These are phyloP conservation scores for Ustilago curta DNA, from an alignment of 1,284 basidiomycete species.

Conservation along the genomic window DNA sequence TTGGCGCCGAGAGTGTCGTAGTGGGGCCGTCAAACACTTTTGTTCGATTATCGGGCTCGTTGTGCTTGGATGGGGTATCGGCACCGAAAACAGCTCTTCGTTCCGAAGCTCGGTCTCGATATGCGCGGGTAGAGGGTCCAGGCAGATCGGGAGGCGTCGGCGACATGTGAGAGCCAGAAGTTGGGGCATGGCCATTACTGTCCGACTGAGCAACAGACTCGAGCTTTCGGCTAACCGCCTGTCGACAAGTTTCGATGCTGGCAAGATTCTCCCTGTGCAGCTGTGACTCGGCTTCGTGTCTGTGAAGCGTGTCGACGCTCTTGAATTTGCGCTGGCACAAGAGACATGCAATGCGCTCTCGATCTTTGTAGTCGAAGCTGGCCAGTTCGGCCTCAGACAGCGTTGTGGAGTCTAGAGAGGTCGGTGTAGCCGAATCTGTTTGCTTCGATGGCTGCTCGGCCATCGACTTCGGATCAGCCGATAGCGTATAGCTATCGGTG, in stretches of 20 bases:
- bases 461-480: conserved; percentile 4
- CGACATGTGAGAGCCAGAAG: not conserved
- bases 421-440: not conserved
- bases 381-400: conserved; percentile 19
- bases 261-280: conserved; percentile 44
- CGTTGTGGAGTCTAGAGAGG: not conserved
- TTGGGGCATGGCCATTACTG: not conserved
- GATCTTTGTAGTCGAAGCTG: conserved; percentile 41
- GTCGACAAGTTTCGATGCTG: conserved; percentile 24
- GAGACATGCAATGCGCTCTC: conserved; percentile 40
- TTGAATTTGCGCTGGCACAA: conserved; percentile 54
- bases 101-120: conserved; percentile 51
- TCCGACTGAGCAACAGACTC: not conserved
- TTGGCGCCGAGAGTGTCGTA: not conserved
- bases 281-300: conserved; percentile 37
- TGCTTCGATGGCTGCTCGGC: not conserved
- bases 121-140: not conserved
- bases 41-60: not conserved
- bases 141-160: not conserved
- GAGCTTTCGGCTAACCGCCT: conserved; percentile 28
- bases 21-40: conserved; percentile 32
- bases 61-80: conserved; percentile 14
- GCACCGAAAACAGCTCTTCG: conserved; percentile 51
- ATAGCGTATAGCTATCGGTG: not conserved
- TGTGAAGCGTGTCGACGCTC: conserved; percentile 34